Percentiles rank a stretch among this genome's conserved stretches.
Conservation (phyloP, 306 rosid species). For the Erythrophleum fordii region DNA sequence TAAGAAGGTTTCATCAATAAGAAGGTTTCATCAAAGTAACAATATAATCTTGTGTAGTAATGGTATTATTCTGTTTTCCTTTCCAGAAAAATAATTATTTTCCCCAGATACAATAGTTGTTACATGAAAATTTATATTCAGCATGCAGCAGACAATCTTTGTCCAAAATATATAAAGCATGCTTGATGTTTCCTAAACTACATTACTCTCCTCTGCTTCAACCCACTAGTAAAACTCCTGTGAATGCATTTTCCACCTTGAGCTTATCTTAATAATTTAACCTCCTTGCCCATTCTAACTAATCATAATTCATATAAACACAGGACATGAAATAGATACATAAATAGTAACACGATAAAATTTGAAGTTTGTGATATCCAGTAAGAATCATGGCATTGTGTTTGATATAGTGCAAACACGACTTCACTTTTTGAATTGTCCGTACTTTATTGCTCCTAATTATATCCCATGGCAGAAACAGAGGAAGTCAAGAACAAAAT, state of each 20-base stretch:
- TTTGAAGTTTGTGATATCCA: not conserved
- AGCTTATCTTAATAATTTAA: no score
- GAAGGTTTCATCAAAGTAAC: conserved; percentile 21
- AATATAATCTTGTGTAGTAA: not conserved
- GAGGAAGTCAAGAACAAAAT: not conserved
- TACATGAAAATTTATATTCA: not conserved
- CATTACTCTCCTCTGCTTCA: no score
- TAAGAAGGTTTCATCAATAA: conserved; percentile 49
- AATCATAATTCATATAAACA: no score
- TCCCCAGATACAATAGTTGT: not conserved
- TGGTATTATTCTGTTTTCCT: not conserved
- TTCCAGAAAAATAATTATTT: not conserved
- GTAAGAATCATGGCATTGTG: not conserved
- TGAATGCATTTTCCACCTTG: no score
- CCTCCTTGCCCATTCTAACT: no score
- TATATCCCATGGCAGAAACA: conserved; percentile 11
- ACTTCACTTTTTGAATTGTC: no score
- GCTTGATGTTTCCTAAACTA: no score
- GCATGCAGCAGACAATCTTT: not conserved
- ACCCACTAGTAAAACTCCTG: no score
- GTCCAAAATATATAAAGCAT: not conserved
- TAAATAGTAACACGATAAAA: not conserved
- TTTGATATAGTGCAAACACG: not conserved
- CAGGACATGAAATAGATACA: not conserved
- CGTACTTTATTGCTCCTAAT: no score